These are phyloP conservation scores for Camellia lanceoleosa DNA, from an alignment of 148 eudicot species.

Conservation along the genomic window DNA sequence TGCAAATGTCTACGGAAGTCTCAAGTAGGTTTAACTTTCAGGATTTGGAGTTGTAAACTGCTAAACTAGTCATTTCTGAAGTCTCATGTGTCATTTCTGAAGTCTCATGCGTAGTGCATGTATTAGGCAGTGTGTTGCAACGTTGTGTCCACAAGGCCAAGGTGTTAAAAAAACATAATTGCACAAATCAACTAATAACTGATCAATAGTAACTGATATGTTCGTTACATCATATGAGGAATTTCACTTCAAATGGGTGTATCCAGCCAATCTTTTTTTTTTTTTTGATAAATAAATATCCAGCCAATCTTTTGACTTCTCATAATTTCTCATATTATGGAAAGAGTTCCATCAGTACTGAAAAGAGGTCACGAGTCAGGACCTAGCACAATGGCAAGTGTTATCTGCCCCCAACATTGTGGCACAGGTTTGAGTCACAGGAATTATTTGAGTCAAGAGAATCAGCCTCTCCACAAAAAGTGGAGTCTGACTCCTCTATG, in stretches of 20 bases:
- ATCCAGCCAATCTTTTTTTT: conserved; percentile 4
- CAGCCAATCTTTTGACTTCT: neutral
- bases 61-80: neutral
- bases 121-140: neutral
- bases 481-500: too few species aligned
- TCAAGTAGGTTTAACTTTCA: neutral
- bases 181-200: neutral
- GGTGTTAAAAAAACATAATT: neutral
- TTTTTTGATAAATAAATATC: neutral
- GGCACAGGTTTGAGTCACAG: too few species aligned
- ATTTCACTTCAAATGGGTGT: neutral
- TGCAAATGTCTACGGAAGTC: neutral
- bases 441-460: too few species aligned
- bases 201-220: neutral
- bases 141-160: neutral
- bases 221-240: neutral
- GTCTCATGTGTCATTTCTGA: neutral
- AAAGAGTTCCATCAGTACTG: neutral
- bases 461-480: too few species aligned
- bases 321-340: neutral
- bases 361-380: too few species aligned
- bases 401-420: too few species aligned
- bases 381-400: too few species aligned
- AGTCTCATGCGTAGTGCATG: neutral
- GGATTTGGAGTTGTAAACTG: neutral